phyloP scores from a whole-genome alignment of 768 basidiomycete genomes.

The Naganishia randhawae region DNA sequence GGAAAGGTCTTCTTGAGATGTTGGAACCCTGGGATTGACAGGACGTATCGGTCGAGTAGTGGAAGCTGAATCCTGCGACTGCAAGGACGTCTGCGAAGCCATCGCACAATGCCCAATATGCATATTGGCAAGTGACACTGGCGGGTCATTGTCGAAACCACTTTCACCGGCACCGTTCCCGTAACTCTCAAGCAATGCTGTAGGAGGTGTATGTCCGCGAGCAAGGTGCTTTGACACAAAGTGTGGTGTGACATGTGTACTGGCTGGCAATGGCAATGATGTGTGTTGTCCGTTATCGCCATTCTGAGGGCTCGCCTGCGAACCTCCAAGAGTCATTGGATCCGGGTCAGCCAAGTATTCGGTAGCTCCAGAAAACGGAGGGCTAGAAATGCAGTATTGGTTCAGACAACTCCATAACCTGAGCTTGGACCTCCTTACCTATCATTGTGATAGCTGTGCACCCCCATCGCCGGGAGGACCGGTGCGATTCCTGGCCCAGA shows the following conservation, averaged over 20 bases:
- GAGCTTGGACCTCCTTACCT: not conserved
- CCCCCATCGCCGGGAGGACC: constrained; percentile 47
- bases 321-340: constrained; percentile 1
- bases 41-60: constrained; percentile 28
- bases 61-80: not conserved
- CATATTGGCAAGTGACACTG: not conserved
- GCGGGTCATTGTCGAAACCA: not conserved
- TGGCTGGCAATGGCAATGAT: not conserved
- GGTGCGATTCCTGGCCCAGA: constrained; percentile 37
- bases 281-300: constrained; percentile 5
- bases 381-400: not conserved
- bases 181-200: not conserved
- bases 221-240: constrained; percentile 10
- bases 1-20: constrained; percentile 31
- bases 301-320: not conserved
- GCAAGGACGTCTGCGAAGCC: not conserved
- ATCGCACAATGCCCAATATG: not conserved
- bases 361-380: constrained; percentile 31
- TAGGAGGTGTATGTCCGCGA: not conserved
- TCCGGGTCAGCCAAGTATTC: constrained; percentile 26
- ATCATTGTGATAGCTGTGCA: constrained; percentile 45
- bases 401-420: not conserved
- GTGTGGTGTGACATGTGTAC: constrained; percentile 1
- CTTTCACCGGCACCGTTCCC: not conserved
- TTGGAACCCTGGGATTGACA: constrained; percentile 31